Evolutionary conservation across 768 basidiomycete genomes (phyloP), one percentile per base, ranked within the genome.

Genomic region (Pulveroboletus ravenelii): DNA sequence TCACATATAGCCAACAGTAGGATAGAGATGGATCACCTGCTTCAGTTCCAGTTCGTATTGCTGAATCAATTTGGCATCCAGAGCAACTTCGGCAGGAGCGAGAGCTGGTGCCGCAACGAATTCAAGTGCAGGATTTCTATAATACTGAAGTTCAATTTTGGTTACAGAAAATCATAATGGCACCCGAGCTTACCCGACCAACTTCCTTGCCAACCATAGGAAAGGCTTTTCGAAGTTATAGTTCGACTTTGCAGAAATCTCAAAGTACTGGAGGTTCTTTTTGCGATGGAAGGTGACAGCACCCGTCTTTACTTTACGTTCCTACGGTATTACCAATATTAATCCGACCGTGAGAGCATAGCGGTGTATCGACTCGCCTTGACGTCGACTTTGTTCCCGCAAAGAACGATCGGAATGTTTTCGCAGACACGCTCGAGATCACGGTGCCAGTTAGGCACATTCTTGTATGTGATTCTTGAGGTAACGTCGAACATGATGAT

Each of bases 401-500:
- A 98, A 41, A 99, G 83, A 25, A 99, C 96, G 66, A 98, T 96
- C 55, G 96, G 96, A 66, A 99, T 99, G 78, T 93, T 96, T 78
- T 99, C 96, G 74, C 96, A 99, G 49, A 99, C 96, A 56, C 96
- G 92, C 78, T 98, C 96, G 62, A 93, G 88, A 72, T 99, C 96
- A 67, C 96, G 89, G 79, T 98, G 95, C 96, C 96, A 99, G 81
- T 98, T 99, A 61, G 96, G 96, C 31, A 99, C 96, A 70, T 97
- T 98, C 80, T 98, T 98, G 80, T 99, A 99, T 50, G 96, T 99
- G 82, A 98, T 99, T 65, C 96, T 86, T 48, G 96, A 96, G 52
- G 96, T 98, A 57, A 98, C 95, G 64, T 93, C 96, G 77, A 98
- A 98, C 96, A 99, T 98, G 84, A 99, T 98, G 79, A 99, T 98